Evolutionary conservation across 2,329 filamentous ascomycete genomes (phyloP), one percentile per base, ranked within the genome.

Genomic region (Neofusicoccum kwambonambiense): DNA sequence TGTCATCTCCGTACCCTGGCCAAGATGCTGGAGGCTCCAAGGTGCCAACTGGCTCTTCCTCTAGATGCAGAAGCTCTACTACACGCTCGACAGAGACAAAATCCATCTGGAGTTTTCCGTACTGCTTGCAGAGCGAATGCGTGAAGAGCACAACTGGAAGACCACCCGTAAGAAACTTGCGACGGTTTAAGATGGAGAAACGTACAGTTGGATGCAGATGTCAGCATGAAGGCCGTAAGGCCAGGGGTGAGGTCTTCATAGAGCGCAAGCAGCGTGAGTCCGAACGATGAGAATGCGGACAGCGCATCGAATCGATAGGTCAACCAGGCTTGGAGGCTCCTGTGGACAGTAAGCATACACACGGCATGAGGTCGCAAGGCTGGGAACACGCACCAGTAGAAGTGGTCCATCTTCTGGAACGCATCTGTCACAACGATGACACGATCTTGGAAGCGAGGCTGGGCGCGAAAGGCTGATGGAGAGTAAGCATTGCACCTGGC

Each of bases 381-480:
- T 15, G 13, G n/a, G 4, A 44, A 44, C 27, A 27, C 47, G 47
- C 27, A 60, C 90, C 93, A 97, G 79, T 96, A 97, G 78, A 97
- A 96, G 75, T 97, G 93, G 71, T 97, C 93, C 85, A 96, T 95
- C 74, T 92, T 92, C 75, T 97, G 93, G 73, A 97, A 97, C 17
- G 88, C 88, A 72, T 97, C 93, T 0, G 93, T 92, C 0, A 93
- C 92, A 2, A 84, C 81, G 39, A 97, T 89, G 61, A 96, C 91
- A 58, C 89, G 86, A 67, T 88, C 85, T 72, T 96, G 92, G 72
- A 97, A 97, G 61, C 90, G 88, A 3, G 84, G 80, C 70, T 96
- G 89, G 0, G 90, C 92, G 56, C 85, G 87, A 74, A 96, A 94
- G 0, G 93, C 92, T 56, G 90, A 86, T 15, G 15, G 12, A 34